Percentiles rank a stretch among this genome's conserved stretches.
phyloP scores from a whole-genome alignment of 106 monocot species.

The Cymbidium sinense region DNA sequence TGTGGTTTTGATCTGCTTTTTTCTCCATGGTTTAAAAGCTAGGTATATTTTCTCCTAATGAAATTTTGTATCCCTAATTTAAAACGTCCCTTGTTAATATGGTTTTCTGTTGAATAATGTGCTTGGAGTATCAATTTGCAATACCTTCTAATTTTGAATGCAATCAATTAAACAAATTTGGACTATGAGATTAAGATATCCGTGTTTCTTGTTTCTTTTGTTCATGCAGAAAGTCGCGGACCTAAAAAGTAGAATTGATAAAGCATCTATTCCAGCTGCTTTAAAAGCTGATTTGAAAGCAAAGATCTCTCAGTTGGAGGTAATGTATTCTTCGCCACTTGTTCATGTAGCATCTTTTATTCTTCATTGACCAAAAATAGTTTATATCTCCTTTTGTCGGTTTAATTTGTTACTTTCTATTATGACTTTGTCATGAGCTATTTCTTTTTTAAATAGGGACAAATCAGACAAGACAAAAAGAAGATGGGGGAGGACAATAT shows the following conservation, averaged over 20 bases:
- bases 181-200: neutral
- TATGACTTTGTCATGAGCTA: neutral
- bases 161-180: neutral
- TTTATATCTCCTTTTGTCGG: neutral
- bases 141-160: neutral
- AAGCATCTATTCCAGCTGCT: constrained; percentile 74
- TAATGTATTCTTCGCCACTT: constrained; percentile 8
- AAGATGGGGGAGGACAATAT: constrained; percentile 69
- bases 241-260: constrained; percentile 67
- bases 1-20: neutral
- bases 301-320: constrained; percentile 67
- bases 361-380: neutral
- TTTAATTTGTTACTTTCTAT: neutral
- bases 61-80: neutral
- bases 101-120: neutral
- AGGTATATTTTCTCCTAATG: neutral
- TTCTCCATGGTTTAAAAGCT: neutral
- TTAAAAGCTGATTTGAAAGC: constrained; percentile 68
- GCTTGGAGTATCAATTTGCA: neutral
- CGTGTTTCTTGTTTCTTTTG: neutral
- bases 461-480: constrained; percentile 75
- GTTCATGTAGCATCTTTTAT: neutral
- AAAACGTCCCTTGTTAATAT: neutral
- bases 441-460: constrained; percentile 34
- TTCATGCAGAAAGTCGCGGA: constrained; percentile 65